A percentile compares a stretch with the other conserved stretches of the same genome.
phyloP scores from a whole-genome alignment of 108 stramenopile genomes.

The Mediolabrus comicus region DNA sequence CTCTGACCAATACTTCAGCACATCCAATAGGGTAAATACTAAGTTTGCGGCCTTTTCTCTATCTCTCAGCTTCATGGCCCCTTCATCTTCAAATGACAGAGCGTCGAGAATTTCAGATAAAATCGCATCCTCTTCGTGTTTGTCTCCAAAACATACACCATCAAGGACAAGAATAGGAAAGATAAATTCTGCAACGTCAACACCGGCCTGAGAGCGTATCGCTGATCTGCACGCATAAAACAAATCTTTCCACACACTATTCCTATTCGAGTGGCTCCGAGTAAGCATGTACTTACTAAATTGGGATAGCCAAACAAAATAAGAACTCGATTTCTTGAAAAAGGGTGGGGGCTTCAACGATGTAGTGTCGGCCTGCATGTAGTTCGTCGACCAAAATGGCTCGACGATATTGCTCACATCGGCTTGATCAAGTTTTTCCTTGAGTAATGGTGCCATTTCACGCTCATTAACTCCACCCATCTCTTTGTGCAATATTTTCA shows the following conservation, averaged over 20 bases:
- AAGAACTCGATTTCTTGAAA: constrained; percentile 56
- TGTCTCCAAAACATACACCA: constrained; percentile 70
- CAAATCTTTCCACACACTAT: constrained; percentile 66
- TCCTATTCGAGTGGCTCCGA: constrained; percentile 44
- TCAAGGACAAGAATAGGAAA: constrained; percentile 84
- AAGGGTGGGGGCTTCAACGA: constrained; percentile 63
- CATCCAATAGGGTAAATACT: constrained; percentile 68
- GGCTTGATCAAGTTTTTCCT: constrained; percentile 56
- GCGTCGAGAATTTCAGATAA: constrained; percentile 61
- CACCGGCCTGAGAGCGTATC: constrained; percentile 64
- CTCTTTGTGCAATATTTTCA: constrained; percentile 52
- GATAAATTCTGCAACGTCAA: constrained; percentile 74
- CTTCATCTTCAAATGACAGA: constrained; percentile 33
- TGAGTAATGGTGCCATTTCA: constrained; percentile 71
- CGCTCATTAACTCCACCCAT: constrained; percentile 9
- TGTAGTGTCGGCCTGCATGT: constrained; percentile 55
- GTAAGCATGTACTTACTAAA: constrained; percentile 55
- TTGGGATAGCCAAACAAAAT: constrained; percentile 72
- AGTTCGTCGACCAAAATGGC: constrained; percentile 80
- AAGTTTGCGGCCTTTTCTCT: constrained; percentile 64
- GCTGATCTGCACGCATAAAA: constrained; percentile 79
- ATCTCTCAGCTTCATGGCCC: constrained; percentile 38
- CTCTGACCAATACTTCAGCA: constrained; percentile 68
- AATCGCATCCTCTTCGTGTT: constrained; percentile 53
- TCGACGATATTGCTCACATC: constrained; percentile 73